Evolutionary conservation across 495 filamentous ascomycete species (phyloP), one percentile per base, ranked within the genome.

Genomic region (Hypoxylon fuscum): DNA sequence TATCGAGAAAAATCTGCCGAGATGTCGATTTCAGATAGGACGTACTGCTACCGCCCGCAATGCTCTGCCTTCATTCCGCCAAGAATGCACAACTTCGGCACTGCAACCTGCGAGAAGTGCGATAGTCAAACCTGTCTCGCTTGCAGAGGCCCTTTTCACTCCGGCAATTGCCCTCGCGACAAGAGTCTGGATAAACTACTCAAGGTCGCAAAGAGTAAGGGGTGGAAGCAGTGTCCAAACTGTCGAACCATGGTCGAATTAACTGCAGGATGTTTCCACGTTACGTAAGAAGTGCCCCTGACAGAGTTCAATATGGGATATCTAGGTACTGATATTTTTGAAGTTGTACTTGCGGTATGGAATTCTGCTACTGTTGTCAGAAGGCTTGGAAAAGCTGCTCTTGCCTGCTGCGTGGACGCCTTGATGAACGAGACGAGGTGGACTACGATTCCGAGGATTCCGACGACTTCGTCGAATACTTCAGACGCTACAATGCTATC

Each of bases 241-340:
- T 94, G 91, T 74, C 83, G 76, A 43, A 77, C 85, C 5, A 81
- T 88, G 72, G 85, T 93, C 11, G 90, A 93, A 66, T 76, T 90
- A 23, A 85, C 87, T 56, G 82, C 86, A 57, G 90, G 91, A 41
- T 92, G 89, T 71, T 89, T 89, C 68, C 90, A 92, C 63, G 92
- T 93, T 82, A 92, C 85, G 51, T 94, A 81, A 62, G 67, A 21
- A n/a, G n/a, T 15, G 18, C 3, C 15, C 1, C 17, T 7, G 0
- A 6, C 25, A 8, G n/a, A n/a, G n/a, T n/a, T 8, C 25, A 21
- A 31, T 18, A 0, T 14, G 14, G 37, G 14, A 3, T 21, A 17
- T 2, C 5, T 10, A 25, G 14, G 8, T 27, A 27, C 25, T 58
- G 32, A 61, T 21, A 41, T 8, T 6, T 46, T 15, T 32, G 42